Base-by-base conservation (phyloP, 345 rosid species). In the Eucalyptus sp. region DNA sequence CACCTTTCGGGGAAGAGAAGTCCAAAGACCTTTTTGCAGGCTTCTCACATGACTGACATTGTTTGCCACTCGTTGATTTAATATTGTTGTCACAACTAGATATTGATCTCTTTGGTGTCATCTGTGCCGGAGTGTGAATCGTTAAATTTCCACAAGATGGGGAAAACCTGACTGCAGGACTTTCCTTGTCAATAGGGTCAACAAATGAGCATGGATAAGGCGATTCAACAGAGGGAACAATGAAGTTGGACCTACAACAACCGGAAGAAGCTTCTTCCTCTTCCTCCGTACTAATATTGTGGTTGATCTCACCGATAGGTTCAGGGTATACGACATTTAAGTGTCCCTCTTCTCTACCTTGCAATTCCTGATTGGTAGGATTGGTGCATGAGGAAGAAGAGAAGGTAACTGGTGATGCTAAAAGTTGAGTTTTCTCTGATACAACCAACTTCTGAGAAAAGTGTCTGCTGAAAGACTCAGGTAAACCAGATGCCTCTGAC, bases 91-190 rank as follows among this genome's bases (percentile, higher is more conserved):
- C 93, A 90, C 88, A 87, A 50, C 81, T 50, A 43, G 94, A 84
- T 29, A 91, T 87, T 86, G 90, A 92, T 88, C 93, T 91, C 91
- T 80, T 91, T 41, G 93, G 95, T 33, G 90, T 91, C 88, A 92
- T 52, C 89, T 93, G 95, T 86, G 93, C 93, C 66, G 96, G 95
- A 15, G 95, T 94, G 88, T 92, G 89, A 66, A 92, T 43, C 52
- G 50, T 86, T 62, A 81, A 89, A 88, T 43, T 62, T 89, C 80
- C 92, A 87, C 84, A 68, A 86, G 91, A 62, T 14, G 87, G 89
- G 31, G 89, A 88, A 86, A 86, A 87, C 88, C 87, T 92, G 64
- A 85, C 91, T 46, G 62, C 49, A 43, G 93, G 93, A 90, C 94
- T 93, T 88, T 91, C 88, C 86, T 85, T 90, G 88, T 62, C 84